phyloP scores from a whole-genome alignment of 306 rosid genomes.

The Mimosa bimucronata region DNA sequence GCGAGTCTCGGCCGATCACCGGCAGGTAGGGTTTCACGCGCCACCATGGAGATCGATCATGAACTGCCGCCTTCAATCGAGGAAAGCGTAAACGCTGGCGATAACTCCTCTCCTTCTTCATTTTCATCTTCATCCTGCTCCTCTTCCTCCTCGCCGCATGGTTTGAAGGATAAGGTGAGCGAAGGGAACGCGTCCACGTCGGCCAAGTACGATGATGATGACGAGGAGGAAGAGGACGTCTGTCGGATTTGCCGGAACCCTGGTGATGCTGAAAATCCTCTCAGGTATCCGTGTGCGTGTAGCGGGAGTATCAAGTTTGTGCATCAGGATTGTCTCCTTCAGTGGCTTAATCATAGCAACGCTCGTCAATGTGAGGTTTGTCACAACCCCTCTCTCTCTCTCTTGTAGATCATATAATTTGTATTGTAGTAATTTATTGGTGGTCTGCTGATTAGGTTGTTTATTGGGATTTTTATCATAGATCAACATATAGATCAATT shows the following conservation, averaged over 20 bases:
- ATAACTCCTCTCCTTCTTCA: slow-evolving; percentile 36
- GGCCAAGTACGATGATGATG: slow-evolving; percentile 74
- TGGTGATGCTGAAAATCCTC: slow-evolving; percentile 87
- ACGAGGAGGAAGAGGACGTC: slow-evolving; percentile 94
- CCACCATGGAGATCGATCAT: slow-evolving; percentile 80
- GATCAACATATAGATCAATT: not conserved
- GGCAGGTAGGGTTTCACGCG: slow-evolving; percentile 40
- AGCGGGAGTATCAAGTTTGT: slow-evolving; percentile 98
- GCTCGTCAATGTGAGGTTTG: slow-evolving; percentile 99
- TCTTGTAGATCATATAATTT: slow-evolving; percentile 10
- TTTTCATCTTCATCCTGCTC: slow-evolving; percentile 36
- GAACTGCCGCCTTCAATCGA: slow-evolving; percentile 55
- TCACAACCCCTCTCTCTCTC: not conserved
- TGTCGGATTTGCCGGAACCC: slow-evolving; percentile 98
- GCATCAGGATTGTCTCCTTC: slow-evolving; percentile 97
- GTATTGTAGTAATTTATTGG: not conserved
- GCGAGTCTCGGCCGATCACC: slow-evolving; percentile 44
- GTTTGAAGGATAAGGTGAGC: slow-evolving; percentile 47
- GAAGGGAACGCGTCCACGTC: slow-evolving; percentile 46
- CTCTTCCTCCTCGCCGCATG: slow-evolving; percentile 52
- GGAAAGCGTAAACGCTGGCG: slow-evolving; percentile 42
- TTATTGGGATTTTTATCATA: slow-evolving; percentile 13
- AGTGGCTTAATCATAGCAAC: slow-evolving; percentile 99
- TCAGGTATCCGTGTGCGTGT: slow-evolving; percentile 94
- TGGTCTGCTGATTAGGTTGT: slow-evolving; percentile 25